Base-by-base conservation (phyloP, 2,329 filamentous ascomycete species). In the Gliomastix tumulicola region DNA sequence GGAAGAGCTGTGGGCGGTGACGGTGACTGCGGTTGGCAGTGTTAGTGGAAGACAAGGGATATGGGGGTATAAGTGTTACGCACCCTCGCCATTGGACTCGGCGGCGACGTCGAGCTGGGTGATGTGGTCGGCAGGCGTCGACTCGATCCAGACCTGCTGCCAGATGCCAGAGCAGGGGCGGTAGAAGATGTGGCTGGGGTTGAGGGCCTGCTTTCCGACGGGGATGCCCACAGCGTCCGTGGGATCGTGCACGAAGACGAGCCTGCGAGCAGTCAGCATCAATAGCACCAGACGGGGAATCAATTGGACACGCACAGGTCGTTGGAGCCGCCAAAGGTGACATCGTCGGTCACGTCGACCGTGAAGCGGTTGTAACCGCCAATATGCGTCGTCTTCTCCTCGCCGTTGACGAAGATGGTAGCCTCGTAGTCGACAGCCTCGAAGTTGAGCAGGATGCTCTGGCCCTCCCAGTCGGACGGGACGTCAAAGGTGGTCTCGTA, bases 141-240 rank as follows among this genome's bases (percentile, higher is more conserved):
- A 66, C 50, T 83, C 76, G 3, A 87, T 59, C 82, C 82, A 87
- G 0, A 86, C 82, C 15, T 69, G 71, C 50, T 85, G 82, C 82
- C 82, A 87, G 44, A 87, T 85, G 6, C 82, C 82, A 22, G 77
- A 81, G 51, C 81, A 86, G 1, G 82, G 76, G 1, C 76, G 77
- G 52, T 86, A 86, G 54, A 82, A 86, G 41, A 86, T 86, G 46
- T 79, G 74, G 10, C 65, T 69, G 0, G 72, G 75, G 0, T 56
- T 59, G 1, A 70, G 49, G 0, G 69, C 73, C 52, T 83, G 80
- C 51, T 84, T 84, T 43, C 82, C 82, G 30, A 82, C 68, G 0
- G 81, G 80, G 30, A 82, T 79, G 11, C 79, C 67, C 3, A 64
- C 63, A 21, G 54, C 50, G 46, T 85, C 81, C 0, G 82, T 84